These are phyloP conservation scores for Mycena amicta DNA, from an alignment of 768 basidiomycete genomes.

Conservation along the genomic window DNA sequence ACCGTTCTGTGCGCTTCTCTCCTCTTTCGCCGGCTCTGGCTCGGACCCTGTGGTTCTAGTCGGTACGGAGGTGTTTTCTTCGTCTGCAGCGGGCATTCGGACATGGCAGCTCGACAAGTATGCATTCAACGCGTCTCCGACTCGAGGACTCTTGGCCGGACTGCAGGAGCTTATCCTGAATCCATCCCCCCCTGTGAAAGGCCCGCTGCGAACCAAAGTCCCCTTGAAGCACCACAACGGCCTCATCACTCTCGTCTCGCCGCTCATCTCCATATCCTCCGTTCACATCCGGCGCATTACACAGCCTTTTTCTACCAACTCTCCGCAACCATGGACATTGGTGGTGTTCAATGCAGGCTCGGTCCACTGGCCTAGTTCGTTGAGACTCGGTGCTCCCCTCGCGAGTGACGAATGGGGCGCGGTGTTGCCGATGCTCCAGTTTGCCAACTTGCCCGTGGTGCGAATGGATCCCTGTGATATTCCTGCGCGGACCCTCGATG, in stretches of 20 bases:
- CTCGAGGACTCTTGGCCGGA: neutral
- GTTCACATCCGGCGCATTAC: slow-evolving; percentile 8
- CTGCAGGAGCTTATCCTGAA: neutral
- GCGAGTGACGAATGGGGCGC: slow-evolving; percentile 15
- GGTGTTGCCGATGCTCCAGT: slow-evolving; percentile 11
- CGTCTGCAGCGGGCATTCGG: slow-evolving; percentile 7
- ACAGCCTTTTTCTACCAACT: slow-evolving; percentile 1
- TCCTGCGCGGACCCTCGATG: slow-evolving; percentile 13
- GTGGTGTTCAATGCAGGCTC: slow-evolving; percentile 7
- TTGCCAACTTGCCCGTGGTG: slow-evolving; percentile 7
- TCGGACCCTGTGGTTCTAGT: slow-evolving; percentile 17
- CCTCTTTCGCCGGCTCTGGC: slow-evolving; percentile 3
- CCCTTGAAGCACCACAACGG: slow-evolving; percentile 15
- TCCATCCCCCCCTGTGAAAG: neutral
- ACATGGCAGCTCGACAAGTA: slow-evolving; percentile 19
- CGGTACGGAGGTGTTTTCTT: slow-evolving; percentile 17
- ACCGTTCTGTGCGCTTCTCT: slow-evolving; percentile 17
- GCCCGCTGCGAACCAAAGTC: slow-evolving; percentile 7
- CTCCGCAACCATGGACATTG: slow-evolving; percentile 8
- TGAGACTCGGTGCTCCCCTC: slow-evolving; percentile 11
- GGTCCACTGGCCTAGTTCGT: slow-evolving; percentile 10
- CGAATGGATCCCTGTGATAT: slow-evolving; percentile 5
- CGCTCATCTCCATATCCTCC: slow-evolving; percentile 19
- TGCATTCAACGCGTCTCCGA: slow-evolving; percentile 3
- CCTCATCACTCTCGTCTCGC: slow-evolving; percentile 5